Conservation (phyloP, 306 rosid genomes). For the Crataegus laevigata region DNA sequence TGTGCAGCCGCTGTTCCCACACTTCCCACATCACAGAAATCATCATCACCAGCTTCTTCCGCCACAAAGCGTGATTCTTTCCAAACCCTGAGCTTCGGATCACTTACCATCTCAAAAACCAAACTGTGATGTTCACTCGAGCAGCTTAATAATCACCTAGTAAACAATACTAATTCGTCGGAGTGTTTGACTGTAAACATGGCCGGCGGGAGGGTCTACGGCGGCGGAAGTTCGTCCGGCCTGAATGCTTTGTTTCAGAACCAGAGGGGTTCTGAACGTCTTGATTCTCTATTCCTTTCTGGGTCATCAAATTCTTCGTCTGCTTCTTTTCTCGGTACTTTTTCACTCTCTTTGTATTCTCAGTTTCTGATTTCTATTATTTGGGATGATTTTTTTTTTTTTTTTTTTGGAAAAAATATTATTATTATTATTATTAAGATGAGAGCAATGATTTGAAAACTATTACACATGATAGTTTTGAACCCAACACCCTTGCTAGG, state of each 20-base stretch:
- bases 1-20: constrained; percentile 81
- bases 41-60: constrained; percentile 92
- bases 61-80: constrained; percentile 38
- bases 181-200: constrained; percentile 15
- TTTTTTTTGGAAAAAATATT: too few relatives aligned
- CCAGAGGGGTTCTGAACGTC: constrained; percentile 39
- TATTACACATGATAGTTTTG: too few relatives aligned
- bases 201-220: constrained; percentile 48
- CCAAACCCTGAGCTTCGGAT: not conserved
- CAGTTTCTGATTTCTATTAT: not conserved
- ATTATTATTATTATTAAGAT: too few relatives aligned
- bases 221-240: constrained; percentile 20
- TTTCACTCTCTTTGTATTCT: not conserved
- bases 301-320: constrained; percentile 35
- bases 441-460: too few relatives aligned
- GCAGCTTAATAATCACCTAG: not conserved
- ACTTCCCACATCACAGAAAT: constrained; percentile 90
- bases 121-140: constrained; percentile 15
- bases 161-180: not conserved
- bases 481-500: too few relatives aligned
- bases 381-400: not conserved
- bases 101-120: not conserved
- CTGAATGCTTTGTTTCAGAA: constrained; percentile 38
- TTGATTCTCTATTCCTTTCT: constrained; percentile 48
- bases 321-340: constrained; percentile 41